Conservation (phyloP, 2,329 filamentous ascomycete genomes). For the Colletotrichum phormii region DNA sequence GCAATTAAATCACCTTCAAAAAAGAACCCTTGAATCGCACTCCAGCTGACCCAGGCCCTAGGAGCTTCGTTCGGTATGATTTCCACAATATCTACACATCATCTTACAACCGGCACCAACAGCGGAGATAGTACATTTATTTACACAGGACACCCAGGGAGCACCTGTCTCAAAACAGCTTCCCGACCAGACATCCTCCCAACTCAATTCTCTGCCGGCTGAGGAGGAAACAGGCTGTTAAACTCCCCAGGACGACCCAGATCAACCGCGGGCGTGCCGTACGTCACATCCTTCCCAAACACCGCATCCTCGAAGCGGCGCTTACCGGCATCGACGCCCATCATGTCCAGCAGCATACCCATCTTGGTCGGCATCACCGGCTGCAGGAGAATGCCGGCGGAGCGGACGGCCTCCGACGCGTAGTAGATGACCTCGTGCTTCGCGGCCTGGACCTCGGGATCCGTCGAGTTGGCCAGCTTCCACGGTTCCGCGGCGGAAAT, state of each 20-base stretch:
- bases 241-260: slow-evolving; percentile 18
- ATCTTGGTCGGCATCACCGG: slow-evolving; percentile 91
- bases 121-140: background rate
- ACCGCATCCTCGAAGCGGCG: slow-evolving; percentile 73
- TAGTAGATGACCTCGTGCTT: slow-evolving; percentile 75
- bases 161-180: too few species aligned
- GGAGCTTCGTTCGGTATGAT: background rate
- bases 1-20: background rate
- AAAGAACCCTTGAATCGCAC: background rate
- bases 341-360: slow-evolving; percentile 76
- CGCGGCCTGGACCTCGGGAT: slow-evolving; percentile 48
- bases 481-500: slow-evolving; percentile 77
- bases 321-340: slow-evolving; percentile 75
- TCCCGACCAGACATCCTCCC: too few species aligned
- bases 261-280: slow-evolving; percentile 61
- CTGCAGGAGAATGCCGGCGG: slow-evolving; percentile 86
- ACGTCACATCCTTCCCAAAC: slow-evolving; percentile 74
- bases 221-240: slow-evolving; percentile 25
- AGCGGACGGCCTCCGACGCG: slow-evolving; percentile 79
- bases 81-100: background rate
- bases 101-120: background rate
- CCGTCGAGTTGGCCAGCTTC: slow-evolving; percentile 60
- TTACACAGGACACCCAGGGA: background rate
- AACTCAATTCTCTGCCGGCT: slow-evolving; percentile 11
- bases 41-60: background rate